Evolutionary conservation across 1,139 yeast species (phyloP).

Genomic region (Geotrichum histeridarum): DNA sequence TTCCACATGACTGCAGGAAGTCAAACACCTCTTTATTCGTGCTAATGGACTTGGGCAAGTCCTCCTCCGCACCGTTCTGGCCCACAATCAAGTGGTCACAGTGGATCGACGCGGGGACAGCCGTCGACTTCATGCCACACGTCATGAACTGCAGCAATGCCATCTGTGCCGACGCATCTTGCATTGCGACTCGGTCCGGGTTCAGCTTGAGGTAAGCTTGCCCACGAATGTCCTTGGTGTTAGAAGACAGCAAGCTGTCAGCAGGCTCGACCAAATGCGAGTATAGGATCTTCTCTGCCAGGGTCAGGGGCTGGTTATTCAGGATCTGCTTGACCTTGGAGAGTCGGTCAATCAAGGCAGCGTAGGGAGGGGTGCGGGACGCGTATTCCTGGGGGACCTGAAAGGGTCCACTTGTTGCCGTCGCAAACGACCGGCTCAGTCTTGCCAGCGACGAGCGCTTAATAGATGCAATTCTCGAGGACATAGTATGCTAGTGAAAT

Average conservation of each 20-base stretch:
- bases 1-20: slow-evolving; percentile 88
- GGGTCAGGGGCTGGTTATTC: slow-evolving; percentile 70
- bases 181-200: slow-evolving; percentile 99
- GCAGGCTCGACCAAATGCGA: slow-evolving; percentile 96
- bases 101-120: slow-evolving; percentile 96
- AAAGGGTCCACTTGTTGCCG: slow-evolving; percentile 16
- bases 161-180: slow-evolving; percentile 99
- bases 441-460: slow-evolving; percentile 3
- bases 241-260: slow-evolving; percentile 52
- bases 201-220: slow-evolving; percentile 91
- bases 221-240: slow-evolving; percentile 80
- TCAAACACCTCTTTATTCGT: slow-evolving; percentile 95
- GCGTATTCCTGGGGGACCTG: slow-evolving; percentile 58
- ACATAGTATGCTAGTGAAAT: background rate
- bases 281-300: slow-evolving; percentile 93
- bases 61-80: slow-evolving; percentile 88
- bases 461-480: slow-evolving; percentile 1
- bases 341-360: slow-evolving; percentile 62
- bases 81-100: slow-evolving; percentile 99
- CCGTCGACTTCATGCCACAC: slow-evolving; percentile 89
- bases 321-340: slow-evolving; percentile 57
- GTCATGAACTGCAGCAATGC: slow-evolving; percentile 98
- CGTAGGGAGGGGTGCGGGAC: slow-evolving; percentile 83
- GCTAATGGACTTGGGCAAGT: slow-evolving; percentile 87
- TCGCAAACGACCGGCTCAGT: slow-evolving; percentile 2